A percentile compares a stretch with the other conserved stretches of the same genome.
Conservation (phyloP, 768 basidiomycete species). For the Phaeolepiota aurea region DNA sequence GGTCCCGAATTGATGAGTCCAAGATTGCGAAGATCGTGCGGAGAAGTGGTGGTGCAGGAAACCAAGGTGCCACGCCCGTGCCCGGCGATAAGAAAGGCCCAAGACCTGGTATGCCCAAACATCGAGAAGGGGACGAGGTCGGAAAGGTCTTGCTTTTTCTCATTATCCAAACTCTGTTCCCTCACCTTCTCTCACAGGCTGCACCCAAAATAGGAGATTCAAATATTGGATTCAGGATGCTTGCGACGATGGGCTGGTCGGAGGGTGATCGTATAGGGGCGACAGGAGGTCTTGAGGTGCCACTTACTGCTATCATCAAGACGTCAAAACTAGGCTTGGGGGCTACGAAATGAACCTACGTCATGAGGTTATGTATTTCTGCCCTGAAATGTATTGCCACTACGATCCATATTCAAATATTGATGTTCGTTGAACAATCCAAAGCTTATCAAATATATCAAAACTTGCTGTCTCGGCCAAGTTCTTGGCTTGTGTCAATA, state of each 20-base stretch:
- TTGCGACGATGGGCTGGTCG: constrained; percentile 87
- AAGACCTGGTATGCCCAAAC: constrained; percentile 29
- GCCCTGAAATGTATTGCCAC: too few species aligned
- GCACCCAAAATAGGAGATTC: constrained; percentile 74
- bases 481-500: too few species aligned
- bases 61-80: constrained; percentile 25
- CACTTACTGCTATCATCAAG: constrained; percentile 81
- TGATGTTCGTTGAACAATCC: too few species aligned
- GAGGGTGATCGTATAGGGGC: constrained; percentile 74
- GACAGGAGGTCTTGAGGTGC: constrained; percentile 59
- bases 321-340: constrained; percentile 80
- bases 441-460: too few species aligned
- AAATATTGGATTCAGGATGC: constrained; percentile 83
- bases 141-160: constrained; percentile 50
- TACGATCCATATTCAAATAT: too few species aligned
- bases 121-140: constrained; percentile 81
- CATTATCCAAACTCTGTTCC: too few species aligned
- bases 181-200: constrained; percentile 43
- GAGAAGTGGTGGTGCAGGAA: constrained; percentile 25
- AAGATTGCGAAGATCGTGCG: constrained; percentile 43
- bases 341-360: constrained; percentile 42
- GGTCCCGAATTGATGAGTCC: constrained; percentile 44
- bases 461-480: too few species aligned
- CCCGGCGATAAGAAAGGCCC: constrained; percentile 18
- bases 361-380: too few species aligned